These are phyloP conservation scores for Aspergillus viridinutans DNA, from an alignment of 2,329 filamentous ascomycete species.

Conservation along the genomic window DNA sequence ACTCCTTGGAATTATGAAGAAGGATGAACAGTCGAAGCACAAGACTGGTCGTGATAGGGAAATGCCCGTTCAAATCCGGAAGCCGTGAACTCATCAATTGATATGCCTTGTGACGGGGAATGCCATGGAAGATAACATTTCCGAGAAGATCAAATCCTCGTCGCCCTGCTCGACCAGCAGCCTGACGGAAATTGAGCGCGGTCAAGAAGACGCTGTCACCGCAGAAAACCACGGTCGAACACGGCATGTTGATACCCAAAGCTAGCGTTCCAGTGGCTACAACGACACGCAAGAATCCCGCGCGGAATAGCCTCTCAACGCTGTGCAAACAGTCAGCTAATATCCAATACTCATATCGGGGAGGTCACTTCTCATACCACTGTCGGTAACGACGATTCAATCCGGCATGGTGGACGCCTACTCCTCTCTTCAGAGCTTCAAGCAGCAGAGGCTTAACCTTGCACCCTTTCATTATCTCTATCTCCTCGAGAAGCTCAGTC, in stretches of 20 bases:
- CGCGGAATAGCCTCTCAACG: constrained; percentile 51
- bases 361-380: constrained; percentile 40
- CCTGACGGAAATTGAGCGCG: constrained; percentile 71
- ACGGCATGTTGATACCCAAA: constrained; percentile 79
- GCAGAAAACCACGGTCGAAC: constrained; percentile 73
- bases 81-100: constrained; percentile 69
- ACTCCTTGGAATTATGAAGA: constrained; percentile 61
- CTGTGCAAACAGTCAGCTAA: constrained; percentile 19
- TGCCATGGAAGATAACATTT: constrained; percentile 72
- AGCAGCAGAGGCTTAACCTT: constrained; percentile 42
- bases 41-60: constrained; percentile 70
- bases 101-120: constrained; percentile 57
- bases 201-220: constrained; percentile 71
- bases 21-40: constrained; percentile 66
- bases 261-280: constrained; percentile 73
- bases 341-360: constrained; percentile 2
- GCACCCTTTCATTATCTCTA: not conserved
- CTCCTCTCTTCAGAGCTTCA: constrained; percentile 59
- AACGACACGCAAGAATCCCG: constrained; percentile 65
- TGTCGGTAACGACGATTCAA: constrained; percentile 76
- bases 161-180: constrained; percentile 71
- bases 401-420: constrained; percentile 75
- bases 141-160: constrained; percentile 76
- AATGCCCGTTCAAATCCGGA: constrained; percentile 71
- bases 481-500: not conserved